phyloP scores from a whole-genome alignment of 768 basidiomycete species.

The Boletus sensibilis region DNA sequence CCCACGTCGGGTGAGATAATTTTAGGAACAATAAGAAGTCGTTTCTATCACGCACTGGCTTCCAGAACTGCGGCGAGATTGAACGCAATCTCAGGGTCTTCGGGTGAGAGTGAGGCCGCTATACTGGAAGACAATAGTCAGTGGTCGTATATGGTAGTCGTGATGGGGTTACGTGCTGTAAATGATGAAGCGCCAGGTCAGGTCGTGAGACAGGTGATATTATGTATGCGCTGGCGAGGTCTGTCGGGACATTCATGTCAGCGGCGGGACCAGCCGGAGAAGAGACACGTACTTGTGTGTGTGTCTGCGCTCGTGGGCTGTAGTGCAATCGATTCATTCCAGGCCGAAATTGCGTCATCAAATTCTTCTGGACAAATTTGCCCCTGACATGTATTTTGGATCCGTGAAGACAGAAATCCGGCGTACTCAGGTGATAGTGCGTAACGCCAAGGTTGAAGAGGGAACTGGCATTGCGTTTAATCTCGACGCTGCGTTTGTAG shows the following conservation, averaged over 20 bases:
- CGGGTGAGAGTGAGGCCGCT: conserved; percentile 78
- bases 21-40: conserved; percentile 37
- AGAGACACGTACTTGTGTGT: conserved; percentile 68
- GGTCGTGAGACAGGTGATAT: conserved; percentile 76
- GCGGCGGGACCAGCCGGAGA: conserved; percentile 18
- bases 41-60: conserved; percentile 59
- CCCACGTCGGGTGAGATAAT: conserved; percentile 28
- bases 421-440: conserved; percentile 83
- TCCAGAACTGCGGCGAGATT: conserved; percentile 89
- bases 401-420: conserved; percentile 13
- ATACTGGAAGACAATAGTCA: conserved; percentile 53
- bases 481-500: conserved; percentile 77
- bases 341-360: conserved; percentile 79
- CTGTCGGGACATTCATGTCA: conserved; percentile 41
- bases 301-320: conserved; percentile 85
- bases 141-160: conserved; percentile 29
- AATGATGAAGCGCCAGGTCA: conserved; percentile 83
- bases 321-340: conserved; percentile 80
- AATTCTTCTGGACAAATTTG: conserved; percentile 65
- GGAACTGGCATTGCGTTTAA: conserved; percentile 75
- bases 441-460: conserved; percentile 89
- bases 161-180: conserved; percentile 53
- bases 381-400: conserved; percentile 16
- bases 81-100: conserved; percentile 90
- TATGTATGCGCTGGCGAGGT: conserved; percentile 88